Conservation (phyloP, 768 basidiomycete genomes). For the Leccinum subgranulosum region DNA sequence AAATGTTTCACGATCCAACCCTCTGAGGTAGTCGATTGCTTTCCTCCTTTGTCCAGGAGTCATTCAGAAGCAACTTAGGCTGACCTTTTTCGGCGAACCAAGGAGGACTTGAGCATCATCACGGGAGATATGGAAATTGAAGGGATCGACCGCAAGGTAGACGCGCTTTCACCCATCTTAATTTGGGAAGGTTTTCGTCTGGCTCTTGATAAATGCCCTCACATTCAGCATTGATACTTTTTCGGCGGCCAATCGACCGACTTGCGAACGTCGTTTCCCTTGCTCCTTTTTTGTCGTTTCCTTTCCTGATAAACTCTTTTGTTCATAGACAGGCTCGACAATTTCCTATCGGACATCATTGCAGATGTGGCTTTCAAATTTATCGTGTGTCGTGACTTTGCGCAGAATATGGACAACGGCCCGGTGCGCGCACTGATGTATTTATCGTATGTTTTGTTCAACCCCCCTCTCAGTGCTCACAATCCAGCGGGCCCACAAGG, state of each 20-base stretch:
- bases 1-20: conserved; percentile 8
- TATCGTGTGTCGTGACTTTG: background rate
- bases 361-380: conserved; percentile 7
- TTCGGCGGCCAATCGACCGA: conserved; percentile 4
- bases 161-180: background rate
- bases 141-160: conserved; percentile 27
- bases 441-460: background rate
- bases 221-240: conserved; percentile 18
- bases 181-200: background rate
- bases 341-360: conserved; percentile 8
- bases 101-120: too few relatives aligned
- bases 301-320: background rate
- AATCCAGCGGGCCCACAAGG: conserved; percentile 30
- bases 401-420: conserved; percentile 39
- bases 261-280: background rate
- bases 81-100: too few relatives aligned
- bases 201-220: background rate
- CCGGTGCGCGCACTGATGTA: conserved; percentile 24
- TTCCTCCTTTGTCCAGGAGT: conserved; percentile 19
- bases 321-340: background rate
- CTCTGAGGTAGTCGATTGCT: background rate
- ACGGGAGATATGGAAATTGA: conserved; percentile 1
- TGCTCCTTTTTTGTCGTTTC: too few relatives aligned
- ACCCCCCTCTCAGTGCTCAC: conserved; percentile 12
- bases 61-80: conserved; percentile 19